These are phyloP conservation scores for Penicillium egyptiacum DNA, from an alignment of 495 filamentous ascomycete genomes.

Conservation along the genomic window DNA sequence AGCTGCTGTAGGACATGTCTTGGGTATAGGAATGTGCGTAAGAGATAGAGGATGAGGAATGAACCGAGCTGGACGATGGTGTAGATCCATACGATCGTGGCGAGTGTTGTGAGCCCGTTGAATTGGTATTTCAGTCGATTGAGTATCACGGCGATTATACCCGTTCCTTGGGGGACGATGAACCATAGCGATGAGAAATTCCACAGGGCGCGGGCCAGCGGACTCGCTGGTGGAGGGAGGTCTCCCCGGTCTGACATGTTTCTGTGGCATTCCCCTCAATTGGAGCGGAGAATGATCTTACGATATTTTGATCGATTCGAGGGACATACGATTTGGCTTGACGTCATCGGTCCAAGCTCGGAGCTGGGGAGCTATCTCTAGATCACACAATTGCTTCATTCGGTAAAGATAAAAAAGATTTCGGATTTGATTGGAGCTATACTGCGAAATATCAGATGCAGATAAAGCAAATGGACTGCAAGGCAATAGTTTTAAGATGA, in stretches of 20 bases:
- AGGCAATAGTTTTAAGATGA: neutral
- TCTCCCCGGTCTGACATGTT: neutral
- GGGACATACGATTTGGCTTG: conserved; percentile 4
- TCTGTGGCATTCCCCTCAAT: neutral
- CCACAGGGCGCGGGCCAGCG: conserved; percentile 27
- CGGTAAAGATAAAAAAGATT: neutral
- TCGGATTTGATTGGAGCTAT: neutral
- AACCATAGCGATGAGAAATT: conserved; percentile 36
- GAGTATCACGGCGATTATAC: conserved; percentile 30
- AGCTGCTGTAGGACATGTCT: conserved; percentile 26
- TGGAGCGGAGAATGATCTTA: neutral
- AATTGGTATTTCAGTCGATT: conserved; percentile 37
- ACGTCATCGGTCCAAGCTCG: neutral
- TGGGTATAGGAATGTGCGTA: conserved; percentile 30
- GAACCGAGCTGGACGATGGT: conserved; percentile 26
- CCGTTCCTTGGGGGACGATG: conserved; percentile 35
- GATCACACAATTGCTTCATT: neutral
- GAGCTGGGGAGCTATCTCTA: neutral
- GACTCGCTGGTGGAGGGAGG: conserved; percentile 8
- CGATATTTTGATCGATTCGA: neutral
- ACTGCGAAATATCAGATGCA: neutral
- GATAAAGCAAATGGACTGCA: neutral
- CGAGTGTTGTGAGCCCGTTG: conserved; percentile 25
- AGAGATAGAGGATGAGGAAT: conserved; percentile 25
- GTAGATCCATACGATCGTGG: conserved; percentile 38